phyloP scores from a whole-genome alignment of 2,329 filamentous ascomycete genomes.

The Neospermospora avenae region DNA sequence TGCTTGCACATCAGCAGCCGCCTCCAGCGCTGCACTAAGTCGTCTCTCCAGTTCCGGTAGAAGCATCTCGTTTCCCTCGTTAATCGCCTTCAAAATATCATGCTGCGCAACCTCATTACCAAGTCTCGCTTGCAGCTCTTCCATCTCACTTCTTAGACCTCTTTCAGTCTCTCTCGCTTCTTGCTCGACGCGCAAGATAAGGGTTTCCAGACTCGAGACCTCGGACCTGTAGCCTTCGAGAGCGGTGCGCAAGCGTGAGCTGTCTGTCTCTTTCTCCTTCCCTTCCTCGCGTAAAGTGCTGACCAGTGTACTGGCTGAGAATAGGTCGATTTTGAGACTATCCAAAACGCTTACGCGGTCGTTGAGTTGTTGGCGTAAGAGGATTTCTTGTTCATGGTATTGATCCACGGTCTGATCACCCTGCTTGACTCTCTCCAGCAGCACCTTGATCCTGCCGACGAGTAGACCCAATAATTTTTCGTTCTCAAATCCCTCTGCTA shows the following conservation, averaged over 20 bases:
- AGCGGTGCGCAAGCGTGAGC: slow-evolving; percentile 49
- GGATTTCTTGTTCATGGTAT: slow-evolving; percentile 54
- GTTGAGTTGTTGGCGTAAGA: slow-evolving; percentile 54
- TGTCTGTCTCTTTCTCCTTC: slow-evolving; percentile 41
- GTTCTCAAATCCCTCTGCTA: slow-evolving; percentile 45
- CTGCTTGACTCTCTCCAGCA: slow-evolving; percentile 46
- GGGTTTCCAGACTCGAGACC: slow-evolving; percentile 49
- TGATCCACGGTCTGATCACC: slow-evolving; percentile 56
- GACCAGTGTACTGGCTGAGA: slow-evolving; percentile 17
- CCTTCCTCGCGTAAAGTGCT: slow-evolving; percentile 25
- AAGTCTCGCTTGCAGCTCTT: slow-evolving; percentile 31
- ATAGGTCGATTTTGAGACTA: slow-evolving; percentile 43
- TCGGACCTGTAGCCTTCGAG: slow-evolving; percentile 53
- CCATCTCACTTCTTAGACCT: slow-evolving; percentile 17
- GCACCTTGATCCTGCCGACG: slow-evolving; percentile 47
- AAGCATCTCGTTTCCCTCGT: slow-evolving; percentile 38
- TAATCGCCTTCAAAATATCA: slow-evolving; percentile 27
- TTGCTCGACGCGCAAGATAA: slow-evolving; percentile 48
- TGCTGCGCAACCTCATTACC: slow-evolving; percentile 37
- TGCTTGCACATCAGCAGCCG: slow-evolving; percentile 39
- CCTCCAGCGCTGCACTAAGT: slow-evolving; percentile 41
- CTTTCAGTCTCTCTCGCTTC: slow-evolving; percentile 27
- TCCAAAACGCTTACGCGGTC: slow-evolving; percentile 52
- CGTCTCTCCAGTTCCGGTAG: slow-evolving; percentile 44
- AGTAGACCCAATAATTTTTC: slow-evolving; percentile 55